phyloP scores from a whole-genome alignment of 495 filamentous ascomycete species.

The Delitschia confertaspora region DNA sequence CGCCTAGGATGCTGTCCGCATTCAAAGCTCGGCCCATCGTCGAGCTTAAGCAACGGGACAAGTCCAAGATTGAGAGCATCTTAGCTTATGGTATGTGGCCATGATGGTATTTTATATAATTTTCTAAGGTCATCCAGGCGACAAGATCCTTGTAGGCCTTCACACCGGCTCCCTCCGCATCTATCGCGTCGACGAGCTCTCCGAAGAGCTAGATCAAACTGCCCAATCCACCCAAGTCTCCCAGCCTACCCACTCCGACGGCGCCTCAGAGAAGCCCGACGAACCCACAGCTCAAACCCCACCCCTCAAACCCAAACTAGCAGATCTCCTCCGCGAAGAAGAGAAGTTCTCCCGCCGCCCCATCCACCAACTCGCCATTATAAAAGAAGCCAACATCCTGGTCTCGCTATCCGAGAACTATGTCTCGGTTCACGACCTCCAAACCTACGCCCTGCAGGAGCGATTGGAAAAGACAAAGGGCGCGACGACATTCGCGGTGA shows the following conservation, averaged over 20 bases:
- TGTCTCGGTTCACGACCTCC: conserved; percentile 79
- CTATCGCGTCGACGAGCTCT: conserved; percentile 74
- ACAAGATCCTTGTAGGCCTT: conserved; percentile 81
- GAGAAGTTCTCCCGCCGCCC: conserved; percentile 87
- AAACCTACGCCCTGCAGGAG: conserved; percentile 72
- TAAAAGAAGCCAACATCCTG: conserved; percentile 87
- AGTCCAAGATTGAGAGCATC: conserved; percentile 89
- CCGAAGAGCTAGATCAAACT: conserved; percentile 27
- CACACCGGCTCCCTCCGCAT: conserved; percentile 82
- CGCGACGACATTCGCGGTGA: conserved; percentile 83
- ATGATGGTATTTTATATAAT: conserved; percentile 7
- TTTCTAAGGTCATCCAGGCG: conserved; percentile 44
- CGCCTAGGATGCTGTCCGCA: conserved; percentile 75
- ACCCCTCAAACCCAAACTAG: conserved; percentile 46
- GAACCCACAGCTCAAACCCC: conserved; percentile 32
- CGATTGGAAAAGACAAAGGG: conserved; percentile 73
- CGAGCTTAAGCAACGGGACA: conserved; percentile 91
- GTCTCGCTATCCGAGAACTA: conserved; percentile 82
- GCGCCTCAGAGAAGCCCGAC: conserved; percentile 30
- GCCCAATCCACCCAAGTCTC: no score
- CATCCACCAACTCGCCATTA: conserved; percentile 84
- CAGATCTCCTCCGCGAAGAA: conserved; percentile 77
- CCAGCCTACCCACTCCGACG: no score
- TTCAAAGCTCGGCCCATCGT: conserved; percentile 93
- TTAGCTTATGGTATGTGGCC: conserved; percentile 64